Evolutionary conservation across 257 asterid genomes (phyloP), one percentile per base, ranked within the genome.

Genomic region (Primulina tabacum): DNA sequence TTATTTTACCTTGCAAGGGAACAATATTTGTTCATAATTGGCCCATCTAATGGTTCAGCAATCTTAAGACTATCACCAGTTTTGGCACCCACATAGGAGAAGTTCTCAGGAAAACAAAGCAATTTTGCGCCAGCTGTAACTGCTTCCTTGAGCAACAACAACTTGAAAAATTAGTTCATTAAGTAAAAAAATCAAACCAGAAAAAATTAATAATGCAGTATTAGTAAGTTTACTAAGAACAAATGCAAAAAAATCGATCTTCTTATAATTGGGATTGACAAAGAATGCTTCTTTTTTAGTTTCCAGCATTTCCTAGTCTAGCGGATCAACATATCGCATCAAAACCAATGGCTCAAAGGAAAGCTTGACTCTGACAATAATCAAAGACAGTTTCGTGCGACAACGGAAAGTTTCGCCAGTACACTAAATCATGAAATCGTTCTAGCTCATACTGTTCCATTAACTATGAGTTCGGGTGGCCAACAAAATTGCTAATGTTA

Each of bases 81-180:
- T 78, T 79, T 78, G 62, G 81, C 78, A 38, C 95, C 95, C 53
- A 90, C 88, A 67, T 84, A 90, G 57, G 98, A 90, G 85, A 92
- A 92, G 79, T 90, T 92, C 81, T 92, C 98, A 21, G 98, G 98
- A 29, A 92, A 81, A 74, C 98, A 90, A 32, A 92, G 88, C 71
- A 92, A 72, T 74, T 90, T 92, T 21, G 95, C 98, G 40, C 98
- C 98, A 53, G 92, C 97, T 71, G 82, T 68, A 62, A 78, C 95
- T 38, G 98, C 98, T 73, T 92, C 97, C 88, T 92, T 85, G 18
- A 43, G 58, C 40, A 62, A 79, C 60, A 65, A 47, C 63, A 58
- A 32, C 14, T 59, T 37, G 60, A 65, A 73, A 75, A 29, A 20
- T 80, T 52, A 78, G 26, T 24, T 24, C 26, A 24, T 24, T 24